Percentiles rank a stretch among this genome's conserved stretches.
Conservation (phyloP, 805 yeast genomes). For the Tetrapisispora taiwanensis region DNA sequence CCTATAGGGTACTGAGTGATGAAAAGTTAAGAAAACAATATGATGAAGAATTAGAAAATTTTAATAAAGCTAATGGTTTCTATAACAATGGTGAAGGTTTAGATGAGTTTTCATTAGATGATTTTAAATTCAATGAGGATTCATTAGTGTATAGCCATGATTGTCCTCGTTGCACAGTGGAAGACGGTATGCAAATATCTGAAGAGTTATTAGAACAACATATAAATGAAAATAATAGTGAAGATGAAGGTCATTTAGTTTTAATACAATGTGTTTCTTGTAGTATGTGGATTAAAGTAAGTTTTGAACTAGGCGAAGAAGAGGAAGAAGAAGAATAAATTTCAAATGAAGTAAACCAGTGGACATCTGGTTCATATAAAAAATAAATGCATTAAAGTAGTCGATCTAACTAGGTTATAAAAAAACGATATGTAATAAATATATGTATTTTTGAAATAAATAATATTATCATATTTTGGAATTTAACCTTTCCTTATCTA, state of each 20-base stretch:
- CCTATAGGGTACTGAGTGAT: slow-evolving; percentile 50
- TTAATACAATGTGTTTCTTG: slow-evolving; percentile 76
- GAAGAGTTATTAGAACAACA: slow-evolving; percentile 52
- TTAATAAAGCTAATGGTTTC: slow-evolving; percentile 27
- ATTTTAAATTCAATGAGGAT: slow-evolving; percentile 38
- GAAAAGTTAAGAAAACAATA: slow-evolving; percentile 36
- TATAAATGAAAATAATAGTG: slow-evolving; percentile 32
- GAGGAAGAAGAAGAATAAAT: slow-evolving; percentile 6
- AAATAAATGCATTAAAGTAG: no score
- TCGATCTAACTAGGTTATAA: no score
- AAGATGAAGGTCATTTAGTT: slow-evolving; percentile 50
- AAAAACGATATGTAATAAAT: no score
- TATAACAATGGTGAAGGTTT: slow-evolving; percentile 51
- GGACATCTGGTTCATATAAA: no score
- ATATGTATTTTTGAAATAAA: no score
- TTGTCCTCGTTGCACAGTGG: slow-evolving; percentile 59
- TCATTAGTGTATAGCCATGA: slow-evolving; percentile 32
- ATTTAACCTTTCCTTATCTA: slow-evolving; percentile 41
- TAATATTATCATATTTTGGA: not conserved
- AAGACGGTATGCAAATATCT: slow-evolving; percentile 44
- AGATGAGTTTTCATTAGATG: slow-evolving; percentile 57
- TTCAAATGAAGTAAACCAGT: no score
- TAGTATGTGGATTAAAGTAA: slow-evolving; percentile 76
- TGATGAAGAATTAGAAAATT: slow-evolving; percentile 36
- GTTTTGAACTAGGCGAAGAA: slow-evolving; percentile 36